These are phyloP conservation scores for Pyricularia pennisetigena DNA, from an alignment of 2,329 filamentous ascomycete species.

Conservation along the genomic window DNA sequence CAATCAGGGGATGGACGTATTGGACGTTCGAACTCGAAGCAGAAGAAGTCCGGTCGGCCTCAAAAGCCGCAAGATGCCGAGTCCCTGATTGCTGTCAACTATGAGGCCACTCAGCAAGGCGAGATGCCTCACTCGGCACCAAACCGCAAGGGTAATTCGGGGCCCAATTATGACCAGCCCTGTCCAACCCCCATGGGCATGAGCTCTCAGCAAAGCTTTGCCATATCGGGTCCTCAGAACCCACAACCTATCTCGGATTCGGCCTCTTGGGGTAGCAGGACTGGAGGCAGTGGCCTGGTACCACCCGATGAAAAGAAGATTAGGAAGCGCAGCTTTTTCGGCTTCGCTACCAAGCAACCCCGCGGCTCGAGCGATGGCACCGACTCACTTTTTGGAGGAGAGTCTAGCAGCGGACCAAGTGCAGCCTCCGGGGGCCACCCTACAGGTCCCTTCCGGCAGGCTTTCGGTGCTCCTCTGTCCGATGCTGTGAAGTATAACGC, in stretches of 20 bases:
- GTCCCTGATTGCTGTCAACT: constrained; percentile 45
- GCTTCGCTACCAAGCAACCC: constrained; percentile 51
- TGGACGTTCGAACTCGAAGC: constrained; percentile 20
- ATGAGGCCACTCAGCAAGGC: constrained; percentile 44
- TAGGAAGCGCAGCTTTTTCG: constrained; percentile 70
- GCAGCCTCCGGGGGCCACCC: constrained; percentile 25
- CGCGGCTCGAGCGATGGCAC: constrained; percentile 48
- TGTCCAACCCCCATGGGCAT: constrained; percentile 25
- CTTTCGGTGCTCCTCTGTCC: constrained; percentile 76
- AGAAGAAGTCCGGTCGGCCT: constrained; percentile 26
- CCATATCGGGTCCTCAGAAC: constrained; percentile 82
- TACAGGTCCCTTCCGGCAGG: constrained; percentile 49
- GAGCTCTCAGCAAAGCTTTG: constrained; percentile 30
- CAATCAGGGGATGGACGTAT: background rate
- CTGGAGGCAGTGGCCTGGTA: constrained; percentile 28
- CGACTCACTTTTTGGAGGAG: constrained; percentile 43
- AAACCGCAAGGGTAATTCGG: background rate
- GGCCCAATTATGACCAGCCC: constrained; percentile 15
- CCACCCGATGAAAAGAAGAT: constrained; percentile 64
- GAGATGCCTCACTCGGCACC: constrained; percentile 31
- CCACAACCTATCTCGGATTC: constrained; percentile 74
- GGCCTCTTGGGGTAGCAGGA: constrained; percentile 76
- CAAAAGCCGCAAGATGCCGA: constrained; percentile 26
- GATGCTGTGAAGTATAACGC: constrained; percentile 79
- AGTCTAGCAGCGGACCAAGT: constrained; percentile 26